phyloP scores from a whole-genome alignment of 768 basidiomycete species.

The Hygrocybe punicea region DNA sequence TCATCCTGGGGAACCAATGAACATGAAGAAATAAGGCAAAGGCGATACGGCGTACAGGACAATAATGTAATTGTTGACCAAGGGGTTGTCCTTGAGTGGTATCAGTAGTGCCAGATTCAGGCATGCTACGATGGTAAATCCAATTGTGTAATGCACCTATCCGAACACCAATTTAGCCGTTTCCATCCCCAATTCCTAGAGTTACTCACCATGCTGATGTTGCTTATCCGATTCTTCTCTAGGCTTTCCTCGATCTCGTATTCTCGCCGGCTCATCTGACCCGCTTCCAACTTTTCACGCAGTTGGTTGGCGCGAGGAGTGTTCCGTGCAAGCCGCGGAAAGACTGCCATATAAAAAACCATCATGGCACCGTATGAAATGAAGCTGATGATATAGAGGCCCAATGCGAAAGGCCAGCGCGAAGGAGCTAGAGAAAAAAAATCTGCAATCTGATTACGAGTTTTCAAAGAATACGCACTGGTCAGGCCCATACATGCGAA shows the following conservation, averaged over 20 bases:
- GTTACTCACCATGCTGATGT: slow-evolving; percentile 67
- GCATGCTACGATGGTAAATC: slow-evolving; percentile 61
- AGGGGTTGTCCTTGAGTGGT: slow-evolving; percentile 54
- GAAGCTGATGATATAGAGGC: slow-evolving; percentile 73
- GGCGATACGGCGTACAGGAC: slow-evolving; percentile 49
- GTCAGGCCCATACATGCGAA: slow-evolving; percentile 75
- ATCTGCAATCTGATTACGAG: not conserved
- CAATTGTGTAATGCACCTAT: slow-evolving; percentile 73
- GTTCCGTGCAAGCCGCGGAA: slow-evolving; percentile 79
- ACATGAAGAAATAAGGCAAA: not conserved
- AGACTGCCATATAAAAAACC: slow-evolving; percentile 75
- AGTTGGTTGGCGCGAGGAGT: slow-evolving; percentile 59
- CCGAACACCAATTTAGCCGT: not conserved
- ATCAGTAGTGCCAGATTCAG: slow-evolving; percentile 71
- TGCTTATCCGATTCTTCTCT: slow-evolving; percentile 83
- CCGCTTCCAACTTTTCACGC: slow-evolving; percentile 53
- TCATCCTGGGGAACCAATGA: slow-evolving; percentile 45
- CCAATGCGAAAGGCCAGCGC: slow-evolving; percentile 76
- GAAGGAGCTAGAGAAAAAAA: slow-evolving; percentile 51
- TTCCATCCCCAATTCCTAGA: not conserved
- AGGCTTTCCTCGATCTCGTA: slow-evolving; percentile 74
- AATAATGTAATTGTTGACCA: slow-evolving; percentile 71
- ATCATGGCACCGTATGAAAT: slow-evolving; percentile 76
- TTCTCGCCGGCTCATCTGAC: slow-evolving; percentile 56
- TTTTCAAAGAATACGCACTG: slow-evolving; percentile 36